Percentiles rank a stretch among this genome's conserved stretches.
Conservation (phyloP, 169 alveolate genomes). For the Cryptosporidium xiaoi region DNA sequence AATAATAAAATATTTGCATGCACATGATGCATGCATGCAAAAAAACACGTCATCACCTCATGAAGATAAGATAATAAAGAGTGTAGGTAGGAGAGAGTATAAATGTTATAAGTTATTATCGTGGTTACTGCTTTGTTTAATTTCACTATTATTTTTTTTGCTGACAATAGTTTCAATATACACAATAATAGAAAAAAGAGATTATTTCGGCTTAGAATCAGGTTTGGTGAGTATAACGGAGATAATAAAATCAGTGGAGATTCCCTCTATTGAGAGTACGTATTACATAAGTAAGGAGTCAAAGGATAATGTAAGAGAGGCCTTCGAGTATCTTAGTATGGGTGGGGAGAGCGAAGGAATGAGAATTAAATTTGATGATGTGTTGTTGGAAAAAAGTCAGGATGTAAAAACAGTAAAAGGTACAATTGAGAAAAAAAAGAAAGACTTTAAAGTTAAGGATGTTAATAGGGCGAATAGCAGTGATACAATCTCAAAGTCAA, state of each 20-base stretch:
- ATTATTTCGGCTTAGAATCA: not conserved
- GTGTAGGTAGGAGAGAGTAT: not conserved
- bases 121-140: not conserved
- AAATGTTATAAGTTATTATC: not conserved
- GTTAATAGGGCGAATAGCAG: not conserved
- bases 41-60: conserved; percentile 33
- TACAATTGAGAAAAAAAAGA: not conserved
- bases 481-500: not conserved
- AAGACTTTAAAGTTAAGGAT: not conserved
- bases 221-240: conserved; percentile 14
- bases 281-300: conserved; percentile 58
- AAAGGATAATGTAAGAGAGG: conserved; percentile 40
- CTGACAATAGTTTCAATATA: conserved; percentile 16
- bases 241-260: conserved; percentile 14
- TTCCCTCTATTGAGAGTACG: conserved; percentile 42
- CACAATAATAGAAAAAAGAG: conserved; percentile 6
- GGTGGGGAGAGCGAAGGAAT: not conserved
- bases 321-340: conserved; percentile 27
- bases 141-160: conserved; percentile 4
- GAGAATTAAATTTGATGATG: not conserved
- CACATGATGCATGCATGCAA: conserved; percentile 68
- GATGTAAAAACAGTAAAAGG: not conserved
- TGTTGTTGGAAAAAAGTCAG: not conserved
- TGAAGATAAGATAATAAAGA: not conserved
- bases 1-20: conserved; percentile 41